Evolutionary conservation across 2,329 filamentous ascomycete genomes (phyloP), one percentile per base, ranked within the genome.

Genomic region (Paraphaeosphaeria sporulosa): DNA sequence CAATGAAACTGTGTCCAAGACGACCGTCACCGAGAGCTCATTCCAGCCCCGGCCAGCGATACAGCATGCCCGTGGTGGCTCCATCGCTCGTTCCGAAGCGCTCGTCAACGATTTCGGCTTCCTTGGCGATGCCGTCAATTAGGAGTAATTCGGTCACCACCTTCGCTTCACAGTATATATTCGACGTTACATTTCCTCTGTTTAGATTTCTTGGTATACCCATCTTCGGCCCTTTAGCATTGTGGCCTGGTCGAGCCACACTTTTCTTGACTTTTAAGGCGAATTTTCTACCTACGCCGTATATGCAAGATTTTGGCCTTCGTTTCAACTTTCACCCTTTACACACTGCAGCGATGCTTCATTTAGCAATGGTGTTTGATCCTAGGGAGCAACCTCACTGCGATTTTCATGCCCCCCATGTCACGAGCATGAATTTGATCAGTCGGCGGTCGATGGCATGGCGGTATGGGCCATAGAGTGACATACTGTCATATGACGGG

Each of bases 101-200:
- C 63, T 77, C 1, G 69, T 77, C 59, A 66, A 67, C 42, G 75
- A 76, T n/a, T 77, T 77, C 58, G 67, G 62, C 0, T 77, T 76
- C 30, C 60, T 77, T 1, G 69, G 73, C 4, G 74, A 74, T 15
- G 62, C 70, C 7, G 75, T 77, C 27, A 53, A 70, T 4, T 76
- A 44, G 69, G 21, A 27, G 21, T 5, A 12, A 46, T 8, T 27
- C 9, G 9, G 21, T 13, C 30, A 25, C 44, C 12, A 9, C 13
- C 38, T 51, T 55, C 57, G 47, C 47, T 32, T 53, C 49, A 21
- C 38, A 25, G n/a, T 54, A 44, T 42, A 60, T 59, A 55, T 61
- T 55, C 42, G 27, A 19, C 42, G 25, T 51, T 53, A 15, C 34
- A 32, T 36, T 49, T 47, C 12, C 13, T n/a, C 30, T 38, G 23